These are phyloP conservation scores for Hyparrhenia diplandra DNA, from an alignment of 176 grass and related monocot species.

Conservation along the genomic window DNA sequence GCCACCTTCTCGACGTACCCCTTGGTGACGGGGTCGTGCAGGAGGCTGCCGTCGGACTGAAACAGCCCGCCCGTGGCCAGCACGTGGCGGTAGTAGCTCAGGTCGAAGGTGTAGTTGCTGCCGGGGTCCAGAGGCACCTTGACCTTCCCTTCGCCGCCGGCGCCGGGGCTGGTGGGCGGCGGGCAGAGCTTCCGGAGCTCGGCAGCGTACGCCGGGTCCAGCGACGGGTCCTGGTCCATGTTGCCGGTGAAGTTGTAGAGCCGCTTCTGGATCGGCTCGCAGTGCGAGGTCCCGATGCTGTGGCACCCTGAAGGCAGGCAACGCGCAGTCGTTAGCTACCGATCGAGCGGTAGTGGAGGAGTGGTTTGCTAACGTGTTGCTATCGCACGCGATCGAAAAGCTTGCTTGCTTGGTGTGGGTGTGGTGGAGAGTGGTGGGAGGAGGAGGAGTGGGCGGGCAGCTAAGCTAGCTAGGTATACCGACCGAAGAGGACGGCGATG, in stretches of 20 bases:
- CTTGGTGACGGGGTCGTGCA: conserved; percentile 38
- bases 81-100: conserved; percentile 62
- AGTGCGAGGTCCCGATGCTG: conserved; percentile 63
- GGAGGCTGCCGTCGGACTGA: conserved; percentile 54
- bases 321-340: background rate
- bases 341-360: background rate
- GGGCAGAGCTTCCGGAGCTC: conserved; percentile 42
- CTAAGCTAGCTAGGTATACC: background rate
- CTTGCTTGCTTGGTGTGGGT: no score
- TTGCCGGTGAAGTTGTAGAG: conserved; percentile 63
- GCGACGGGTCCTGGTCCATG: conserved; percentile 54
- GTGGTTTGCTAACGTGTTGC: conserved; percentile 1
- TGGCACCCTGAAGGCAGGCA: conserved; percentile 33
- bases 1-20: conserved; percentile 52
- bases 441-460: background rate
- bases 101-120: conserved; percentile 44
- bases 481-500: conserved; percentile 61
- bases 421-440: background rate
- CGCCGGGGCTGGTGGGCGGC: background rate
- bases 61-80: conserved; percentile 42
- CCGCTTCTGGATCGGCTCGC: conserved; percentile 45
- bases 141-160: background rate
- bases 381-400: conserved; percentile 15
- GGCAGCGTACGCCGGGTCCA: conserved; percentile 34
- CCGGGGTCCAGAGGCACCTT: conserved; percentile 55